Evolutionary conservation across 768 basidiomycete species (phyloP).

Genomic region (Sarcodon sp.): DNA sequence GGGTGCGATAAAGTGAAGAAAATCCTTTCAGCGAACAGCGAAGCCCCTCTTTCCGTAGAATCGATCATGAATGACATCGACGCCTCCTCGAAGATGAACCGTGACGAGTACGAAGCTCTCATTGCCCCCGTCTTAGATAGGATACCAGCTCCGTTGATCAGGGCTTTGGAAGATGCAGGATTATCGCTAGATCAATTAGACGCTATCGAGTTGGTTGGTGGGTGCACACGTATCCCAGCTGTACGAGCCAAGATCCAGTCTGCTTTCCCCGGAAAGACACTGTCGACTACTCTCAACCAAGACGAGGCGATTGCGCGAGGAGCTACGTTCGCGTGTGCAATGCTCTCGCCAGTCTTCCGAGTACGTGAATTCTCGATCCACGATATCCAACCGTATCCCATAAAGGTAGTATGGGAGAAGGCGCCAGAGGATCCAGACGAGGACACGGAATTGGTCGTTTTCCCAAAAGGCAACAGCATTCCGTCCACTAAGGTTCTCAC

Average conservation of each 20-base stretch:
- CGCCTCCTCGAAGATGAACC: constrained; percentile 71
- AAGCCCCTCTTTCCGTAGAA: constrained; percentile 86
- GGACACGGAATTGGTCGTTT: constrained; percentile 85
- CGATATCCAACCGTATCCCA: constrained; percentile 79
- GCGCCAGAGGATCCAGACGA: constrained; percentile 69
- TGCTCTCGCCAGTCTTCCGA: constrained; percentile 95
- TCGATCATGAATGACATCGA: constrained; percentile 95
- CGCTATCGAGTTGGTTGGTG: constrained; percentile 87
- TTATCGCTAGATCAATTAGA: constrained; percentile 79
- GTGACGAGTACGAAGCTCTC: constrained; percentile 76
- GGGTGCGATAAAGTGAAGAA: constrained; percentile 95
- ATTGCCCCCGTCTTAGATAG: constrained; percentile 65
- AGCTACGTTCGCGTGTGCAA: constrained; percentile 93
- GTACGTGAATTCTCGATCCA: constrained; percentile 88
- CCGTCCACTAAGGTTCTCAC: constrained; percentile 95
- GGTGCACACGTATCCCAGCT: constrained; percentile 85
- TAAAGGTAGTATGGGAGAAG: constrained; percentile 83
- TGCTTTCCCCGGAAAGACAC: constrained; percentile 71
- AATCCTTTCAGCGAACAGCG: constrained; percentile 85
- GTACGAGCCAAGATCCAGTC: constrained; percentile 80
- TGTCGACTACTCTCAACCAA: constrained; percentile 91
- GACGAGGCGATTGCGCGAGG: constrained; percentile 96
- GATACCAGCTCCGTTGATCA: constrained; percentile 62
- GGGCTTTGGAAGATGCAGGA: constrained; percentile 71
- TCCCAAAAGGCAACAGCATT: constrained; percentile 72